Percentiles rank a stretch among this genome's conserved stretches.
These are phyloP conservation scores for Onygena corvina DNA, from an alignment of 2,329 filamentous ascomycete genomes.

Conservation along the genomic window DNA sequence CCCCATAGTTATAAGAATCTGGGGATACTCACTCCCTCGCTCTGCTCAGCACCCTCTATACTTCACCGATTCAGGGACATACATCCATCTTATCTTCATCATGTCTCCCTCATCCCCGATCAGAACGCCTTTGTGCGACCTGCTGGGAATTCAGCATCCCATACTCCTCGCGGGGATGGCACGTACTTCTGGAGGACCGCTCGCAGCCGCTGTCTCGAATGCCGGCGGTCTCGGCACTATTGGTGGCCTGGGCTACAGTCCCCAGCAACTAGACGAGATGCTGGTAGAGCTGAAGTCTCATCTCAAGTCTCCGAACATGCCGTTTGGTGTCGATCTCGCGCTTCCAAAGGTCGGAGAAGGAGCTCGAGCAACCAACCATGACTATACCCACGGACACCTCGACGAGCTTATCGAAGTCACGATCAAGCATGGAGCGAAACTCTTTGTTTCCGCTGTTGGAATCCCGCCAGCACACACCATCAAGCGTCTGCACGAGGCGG, in stretches of 20 bases:
- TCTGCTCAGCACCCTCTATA: no score
- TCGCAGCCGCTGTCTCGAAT: slow-evolving; percentile 79
- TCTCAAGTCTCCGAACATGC: slow-evolving; percentile 53
- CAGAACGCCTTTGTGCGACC: slow-evolving; percentile 62
- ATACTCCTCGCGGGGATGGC: slow-evolving; percentile 93
- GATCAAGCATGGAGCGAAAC: slow-evolving; percentile 65
- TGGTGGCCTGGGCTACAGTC: slow-evolving; percentile 55
- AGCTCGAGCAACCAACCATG: slow-evolving; percentile 84
- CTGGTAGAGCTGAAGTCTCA: slow-evolving; percentile 74
- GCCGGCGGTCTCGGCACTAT: slow-evolving; percentile 65
- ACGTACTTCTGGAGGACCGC: slow-evolving; percentile 60
- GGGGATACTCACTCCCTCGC: no score
- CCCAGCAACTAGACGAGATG: slow-evolving; percentile 63
- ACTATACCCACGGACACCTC: slow-evolving; percentile 82
- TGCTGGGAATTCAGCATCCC: slow-evolving; percentile 76
- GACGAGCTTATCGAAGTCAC: slow-evolving; percentile 80
- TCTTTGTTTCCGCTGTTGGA: slow-evolving; percentile 83
- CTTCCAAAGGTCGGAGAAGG: slow-evolving; percentile 75
- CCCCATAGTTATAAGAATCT: no score
- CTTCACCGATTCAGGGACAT: background rate
- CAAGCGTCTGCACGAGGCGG: slow-evolving; percentile 62
- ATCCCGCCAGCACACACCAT: slow-evolving; percentile 66
- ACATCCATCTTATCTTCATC: background rate
- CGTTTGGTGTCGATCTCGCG: slow-evolving; percentile 85
- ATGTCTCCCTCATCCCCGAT: slow-evolving; percentile 38